A percentile compares a stretch with the other conserved stretches of the same genome.
Conservation (phyloP, 2,329 filamentous ascomycete species). For the Chaetothyriales sp. region DNA sequence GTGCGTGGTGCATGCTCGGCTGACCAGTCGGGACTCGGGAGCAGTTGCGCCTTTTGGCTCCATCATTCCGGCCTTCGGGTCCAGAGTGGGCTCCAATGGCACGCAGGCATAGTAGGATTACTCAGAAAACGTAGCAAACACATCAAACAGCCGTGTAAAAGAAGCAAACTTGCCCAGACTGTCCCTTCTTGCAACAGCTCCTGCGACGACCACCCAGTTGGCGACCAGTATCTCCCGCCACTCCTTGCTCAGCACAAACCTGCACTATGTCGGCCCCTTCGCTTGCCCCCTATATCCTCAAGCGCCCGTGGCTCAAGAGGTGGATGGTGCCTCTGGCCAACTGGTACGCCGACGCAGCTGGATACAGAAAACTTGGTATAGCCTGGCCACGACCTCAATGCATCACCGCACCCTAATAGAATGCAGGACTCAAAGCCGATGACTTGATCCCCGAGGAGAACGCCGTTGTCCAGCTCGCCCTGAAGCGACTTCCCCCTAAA, state of each 20-base stretch:
- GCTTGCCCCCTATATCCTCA: slow-evolving; percentile 60
- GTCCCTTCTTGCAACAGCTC: background rate
- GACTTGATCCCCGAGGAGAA: slow-evolving; percentile 90
- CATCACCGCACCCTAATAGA: slow-evolving; percentile 4
- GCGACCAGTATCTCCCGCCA: background rate
- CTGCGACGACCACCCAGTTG: background rate
- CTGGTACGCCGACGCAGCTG: slow-evolving; percentile 80
- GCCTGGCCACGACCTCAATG: slow-evolving; percentile 28
- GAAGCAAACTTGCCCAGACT: background rate
- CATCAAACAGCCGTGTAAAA: background rate
- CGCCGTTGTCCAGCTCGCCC: slow-evolving; percentile 68
- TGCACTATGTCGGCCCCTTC: slow-evolving; percentile 53
- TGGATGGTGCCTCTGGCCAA: slow-evolving; percentile 66
- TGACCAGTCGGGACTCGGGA: background rate
- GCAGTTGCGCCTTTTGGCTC: background rate
- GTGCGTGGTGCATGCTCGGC: background rate
- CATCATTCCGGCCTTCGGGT: background rate
- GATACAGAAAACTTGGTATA: slow-evolving; percentile 85
- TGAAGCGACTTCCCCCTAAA: slow-evolving; percentile 79
- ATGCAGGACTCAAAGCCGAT: slow-evolving; percentile 53
- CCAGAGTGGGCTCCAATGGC: too few relatives aligned
- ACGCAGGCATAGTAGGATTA: background rate
- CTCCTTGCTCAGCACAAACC: slow-evolving; percentile 4
- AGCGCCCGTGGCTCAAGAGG: slow-evolving; percentile 71
- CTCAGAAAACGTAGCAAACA: background rate